Evolutionary conservation across 2,329 filamentous ascomycete genomes (phyloP).

Genomic region (Aureobasidium vineae): DNA sequence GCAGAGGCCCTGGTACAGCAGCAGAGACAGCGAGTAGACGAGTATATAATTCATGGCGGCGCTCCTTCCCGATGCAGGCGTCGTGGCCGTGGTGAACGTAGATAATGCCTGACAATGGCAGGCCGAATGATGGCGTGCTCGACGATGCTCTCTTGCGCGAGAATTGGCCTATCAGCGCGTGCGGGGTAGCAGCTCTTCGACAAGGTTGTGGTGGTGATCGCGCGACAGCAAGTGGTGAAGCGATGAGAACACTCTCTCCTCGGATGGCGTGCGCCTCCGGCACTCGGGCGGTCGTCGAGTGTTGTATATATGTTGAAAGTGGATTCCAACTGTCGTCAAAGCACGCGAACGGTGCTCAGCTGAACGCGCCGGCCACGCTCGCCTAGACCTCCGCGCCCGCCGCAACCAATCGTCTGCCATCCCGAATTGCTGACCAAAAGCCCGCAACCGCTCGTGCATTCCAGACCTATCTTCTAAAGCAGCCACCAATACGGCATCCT

Average conservation of each 20-base stretch:
- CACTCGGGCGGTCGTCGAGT: not conserved
- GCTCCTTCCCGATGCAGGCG: not conserved
- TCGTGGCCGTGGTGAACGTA: too few species aligned
- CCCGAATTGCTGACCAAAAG: not conserved
- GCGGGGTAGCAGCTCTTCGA: constrained; percentile 18
- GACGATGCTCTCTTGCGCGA: constrained; percentile 12
- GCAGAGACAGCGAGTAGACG: constrained; percentile 31
- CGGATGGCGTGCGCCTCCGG: not conserved
- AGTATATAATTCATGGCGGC: constrained; percentile 30
- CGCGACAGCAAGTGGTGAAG: not conserved
- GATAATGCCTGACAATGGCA: constrained; percentile 7
- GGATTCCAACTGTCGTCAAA: constrained; percentile 12
- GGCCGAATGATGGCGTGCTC: constrained; percentile 24
- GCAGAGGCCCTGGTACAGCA: constrained; percentile 29
- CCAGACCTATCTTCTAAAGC: not conserved
- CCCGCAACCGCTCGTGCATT: not conserved
- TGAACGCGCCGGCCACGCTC: not conserved
- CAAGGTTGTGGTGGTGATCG: constrained; percentile 4
- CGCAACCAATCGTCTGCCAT: not conserved
- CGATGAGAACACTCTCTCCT: not conserved
- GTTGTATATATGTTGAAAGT: not conserved
- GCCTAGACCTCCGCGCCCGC: not conserved
- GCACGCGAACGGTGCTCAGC: constrained; percentile 12
- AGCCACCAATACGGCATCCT: not conserved
- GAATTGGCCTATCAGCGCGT: constrained; percentile 22